Evolutionary conservation across 306 rosid species (phyloP), one percentile per base, ranked within the genome.

Genomic region (Spatholobus suberectus): DNA sequence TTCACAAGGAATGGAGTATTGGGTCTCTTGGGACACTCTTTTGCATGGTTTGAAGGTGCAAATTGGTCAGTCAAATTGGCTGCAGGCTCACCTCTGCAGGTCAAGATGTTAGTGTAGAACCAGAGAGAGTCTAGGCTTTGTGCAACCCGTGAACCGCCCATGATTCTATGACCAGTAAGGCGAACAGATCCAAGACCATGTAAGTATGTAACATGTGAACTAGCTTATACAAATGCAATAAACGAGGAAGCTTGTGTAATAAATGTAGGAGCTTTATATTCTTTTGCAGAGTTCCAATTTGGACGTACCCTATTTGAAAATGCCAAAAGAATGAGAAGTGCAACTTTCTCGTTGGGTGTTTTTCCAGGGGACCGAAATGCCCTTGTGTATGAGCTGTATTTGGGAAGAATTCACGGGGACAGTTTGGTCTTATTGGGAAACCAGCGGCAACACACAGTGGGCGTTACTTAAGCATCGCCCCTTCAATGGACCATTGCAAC

Each of bases 51-150:
- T 43, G 46, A 62, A 73, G 82, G 5, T n/a, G 34, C 0, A 65
- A 13, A 32, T 12, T 79, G 81, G 38, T 47, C 9, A 69, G 57
- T 41, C 27, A 79, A 78, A 67, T 80, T 59, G 18, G 73, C 12
- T 8, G 7, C 29, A 26, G 21, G 49, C 5, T 75, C 21, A 65
- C 65, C 9, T 9, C 12, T 43, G 26, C 18, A 24, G 23, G 80
- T 65, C 8, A 93, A 61, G 61, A 91, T 75, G 70, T 83, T 88
- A 73, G 86, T 69, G 86, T 69, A 91, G 90, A 91, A 91, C 97
- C 94, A 94, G 41, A 91, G 86, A 83, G 88, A 87, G 81, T 91
- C 93, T 0, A 91, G 71, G 79, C 70, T 71, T 55, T 90, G 86
- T 37, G 65, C 1, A 41, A 89, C 89, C 85, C 70, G 80, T 54